Conservation (phyloP, 768 basidiomycete species). For the button mushroom (Agaricus bisporus) region DNA sequence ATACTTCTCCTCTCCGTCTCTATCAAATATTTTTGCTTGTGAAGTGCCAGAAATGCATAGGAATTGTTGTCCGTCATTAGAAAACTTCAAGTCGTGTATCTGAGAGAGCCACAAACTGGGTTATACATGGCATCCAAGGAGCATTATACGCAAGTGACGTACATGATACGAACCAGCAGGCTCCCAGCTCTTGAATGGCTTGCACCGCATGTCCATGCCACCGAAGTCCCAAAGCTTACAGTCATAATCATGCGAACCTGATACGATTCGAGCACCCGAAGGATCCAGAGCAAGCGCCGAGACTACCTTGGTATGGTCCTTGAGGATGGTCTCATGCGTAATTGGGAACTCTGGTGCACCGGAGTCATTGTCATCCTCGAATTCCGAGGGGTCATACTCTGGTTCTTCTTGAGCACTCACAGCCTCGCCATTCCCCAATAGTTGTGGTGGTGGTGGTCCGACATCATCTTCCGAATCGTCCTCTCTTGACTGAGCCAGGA, state of each 20-base stretch:
- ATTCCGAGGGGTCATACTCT: slow-evolving; percentile 54
- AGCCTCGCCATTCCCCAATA: slow-evolving; percentile 9
- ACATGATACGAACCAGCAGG: slow-evolving; percentile 92
- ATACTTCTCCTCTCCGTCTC: slow-evolving; percentile 91
- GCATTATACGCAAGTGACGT: slow-evolving; percentile 18
- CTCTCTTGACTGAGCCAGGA: not conserved
- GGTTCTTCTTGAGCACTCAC: slow-evolving; percentile 33
- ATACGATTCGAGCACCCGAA: slow-evolving; percentile 85
- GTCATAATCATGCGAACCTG: slow-evolving; percentile 96
- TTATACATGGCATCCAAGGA: not conserved
- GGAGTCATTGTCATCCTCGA: slow-evolving; percentile 33
- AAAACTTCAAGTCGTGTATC: slow-evolving; percentile 91
- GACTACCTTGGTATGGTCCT: slow-evolving; percentile 95
- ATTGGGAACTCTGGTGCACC: slow-evolving; percentile 64
- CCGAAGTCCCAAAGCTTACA: slow-evolving; percentile 99
- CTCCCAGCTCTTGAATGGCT: slow-evolving; percentile 97
- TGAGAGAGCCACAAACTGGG: slow-evolving; percentile 23
- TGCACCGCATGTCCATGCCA: slow-evolving; percentile 86
- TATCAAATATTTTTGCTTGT: slow-evolving; percentile 84
- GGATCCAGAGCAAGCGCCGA: slow-evolving; percentile 91
- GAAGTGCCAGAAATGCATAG: slow-evolving; percentile 84
- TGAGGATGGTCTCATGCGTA: slow-evolving; percentile 86
- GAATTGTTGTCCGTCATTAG: slow-evolving; percentile 79
- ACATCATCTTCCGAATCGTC: slow-evolving; percentile 19
- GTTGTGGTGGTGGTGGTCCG: slow-evolving; percentile 20